Evolutionary conservation across 1,139 yeast genomes (phyloP).

Genomic region (Komagataea norvegica): DNA sequence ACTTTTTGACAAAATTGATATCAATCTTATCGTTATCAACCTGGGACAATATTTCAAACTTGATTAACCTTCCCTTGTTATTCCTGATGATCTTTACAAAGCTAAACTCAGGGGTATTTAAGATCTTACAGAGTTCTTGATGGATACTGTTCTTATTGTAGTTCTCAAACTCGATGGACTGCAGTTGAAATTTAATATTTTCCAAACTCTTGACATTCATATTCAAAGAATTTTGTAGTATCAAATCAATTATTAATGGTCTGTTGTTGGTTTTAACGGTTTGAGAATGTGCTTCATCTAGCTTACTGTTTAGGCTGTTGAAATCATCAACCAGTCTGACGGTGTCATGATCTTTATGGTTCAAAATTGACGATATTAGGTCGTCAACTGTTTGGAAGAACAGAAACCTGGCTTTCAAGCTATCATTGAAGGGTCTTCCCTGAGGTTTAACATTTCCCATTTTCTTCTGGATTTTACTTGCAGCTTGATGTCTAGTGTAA

Average conservation of each 20-base stretch:
- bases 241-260: not conserved
- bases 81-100: conserved; percentile 38
- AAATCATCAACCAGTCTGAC: conserved; percentile 10
- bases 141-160: conserved; percentile 9
- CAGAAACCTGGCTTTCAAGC: conserved; percentile 31
- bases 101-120: conserved; percentile 24
- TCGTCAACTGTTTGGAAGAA: conserved; percentile 23
- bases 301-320: not conserved
- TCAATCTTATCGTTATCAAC: conserved; percentile 13
- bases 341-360: conserved; percentile 12
- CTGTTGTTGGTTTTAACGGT: not conserved
- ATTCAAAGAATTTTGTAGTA: conserved; percentile 7
- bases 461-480: conserved; percentile 16
- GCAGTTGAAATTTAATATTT: conserved; percentile 9
- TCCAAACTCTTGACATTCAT: conserved; percentile 7
- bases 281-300: not conserved
- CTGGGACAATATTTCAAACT: conserved; percentile 33
- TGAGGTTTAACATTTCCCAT: conserved; percentile 26
- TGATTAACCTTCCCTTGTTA: conserved; percentile 34
- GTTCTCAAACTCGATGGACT: conserved; percentile 20
- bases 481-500: conserved; percentile 17
- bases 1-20: conserved; percentile 30
- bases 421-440: conserved; percentile 38
- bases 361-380: conserved; percentile 19
- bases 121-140: conserved; percentile 24